These are phyloP conservation scores for Dipteronia dyeriana DNA, from an alignment of 345 rosid species.

Conservation along the genomic window DNA sequence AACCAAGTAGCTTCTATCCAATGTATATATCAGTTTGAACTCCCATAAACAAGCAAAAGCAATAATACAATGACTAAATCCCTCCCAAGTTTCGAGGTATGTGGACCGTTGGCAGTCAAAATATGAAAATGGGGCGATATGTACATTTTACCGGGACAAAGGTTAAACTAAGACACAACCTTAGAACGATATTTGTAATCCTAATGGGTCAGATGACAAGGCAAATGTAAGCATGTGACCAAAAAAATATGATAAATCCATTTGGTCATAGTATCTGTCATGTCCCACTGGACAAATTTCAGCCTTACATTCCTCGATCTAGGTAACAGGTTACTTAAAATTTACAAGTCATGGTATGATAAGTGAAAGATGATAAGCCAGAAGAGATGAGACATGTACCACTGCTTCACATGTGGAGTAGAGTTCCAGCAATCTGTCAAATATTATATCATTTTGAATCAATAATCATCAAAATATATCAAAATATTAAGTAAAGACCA, in stretches of 20 bases:
- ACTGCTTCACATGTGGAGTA: conserved; percentile 71
- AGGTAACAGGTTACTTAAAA: background rate
- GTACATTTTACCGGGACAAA: background rate
- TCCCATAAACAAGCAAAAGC: background rate
- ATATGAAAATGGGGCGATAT: background rate
- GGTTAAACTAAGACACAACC: background rate
- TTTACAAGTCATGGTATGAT: background rate
- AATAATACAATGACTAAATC: background rate
- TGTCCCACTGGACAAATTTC: background rate
- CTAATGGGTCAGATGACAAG: background rate
- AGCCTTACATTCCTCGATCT: background rate
- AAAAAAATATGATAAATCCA: background rate
- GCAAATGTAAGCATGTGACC: background rate
- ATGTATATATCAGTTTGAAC: background rate
- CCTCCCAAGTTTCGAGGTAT: background rate
- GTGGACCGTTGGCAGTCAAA: background rate
- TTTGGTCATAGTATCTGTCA: background rate
- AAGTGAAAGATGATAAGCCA: conserved; percentile 7
- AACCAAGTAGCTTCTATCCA: background rate
- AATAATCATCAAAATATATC: conserved; percentile 10
- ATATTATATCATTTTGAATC: conserved; percentile 22
- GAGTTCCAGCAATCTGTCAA: conserved; percentile 83
- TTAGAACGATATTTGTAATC: background rate
- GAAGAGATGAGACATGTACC: conserved; percentile 47
- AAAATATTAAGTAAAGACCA: conserved; percentile 10